Percentiles rank a stretch among this genome's conserved stretches.
phyloP scores from a whole-genome alignment of 2,329 filamentous ascomycete genomes.

The Trichoderma breve region DNA sequence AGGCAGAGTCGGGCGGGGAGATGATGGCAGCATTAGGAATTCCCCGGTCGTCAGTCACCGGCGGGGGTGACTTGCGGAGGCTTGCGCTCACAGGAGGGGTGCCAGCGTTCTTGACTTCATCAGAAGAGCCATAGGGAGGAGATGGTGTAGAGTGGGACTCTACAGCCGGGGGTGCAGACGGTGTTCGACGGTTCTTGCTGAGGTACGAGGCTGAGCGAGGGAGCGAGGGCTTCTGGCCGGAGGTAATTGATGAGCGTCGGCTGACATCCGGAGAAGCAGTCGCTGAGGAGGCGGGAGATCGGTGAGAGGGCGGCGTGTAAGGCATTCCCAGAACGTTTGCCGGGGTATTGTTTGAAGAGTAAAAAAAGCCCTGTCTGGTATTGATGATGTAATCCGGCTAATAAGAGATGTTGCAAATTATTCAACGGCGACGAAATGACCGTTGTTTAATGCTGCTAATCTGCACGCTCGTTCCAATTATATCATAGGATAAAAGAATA shows the following conservation, averaged over 20 bases:
- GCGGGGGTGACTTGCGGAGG: constrained; percentile 80
- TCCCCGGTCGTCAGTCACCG: constrained; percentile 65
- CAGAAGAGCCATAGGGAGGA: constrained; percentile 48
- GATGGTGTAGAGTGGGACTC: constrained; percentile 26
- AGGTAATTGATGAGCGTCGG: constrained; percentile 57
- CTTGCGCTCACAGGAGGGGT: constrained; percentile 49
- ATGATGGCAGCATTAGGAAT: constrained; percentile 85
- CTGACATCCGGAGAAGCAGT: constrained; percentile 56
- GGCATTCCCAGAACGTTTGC: constrained; percentile 60
- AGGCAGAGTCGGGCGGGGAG: constrained; percentile 83
- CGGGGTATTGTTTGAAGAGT: neutral
- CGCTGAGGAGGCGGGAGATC: constrained; percentile 60
- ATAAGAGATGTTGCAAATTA: neutral
- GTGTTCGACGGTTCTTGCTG: constrained; percentile 60
- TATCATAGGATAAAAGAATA: constrained; percentile 11
- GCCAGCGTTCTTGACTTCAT: constrained; percentile 35
- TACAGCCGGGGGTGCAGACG: constrained; percentile 40
- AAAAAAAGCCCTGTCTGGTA: neutral
- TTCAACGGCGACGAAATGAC: neutral
- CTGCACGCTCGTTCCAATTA: neutral
- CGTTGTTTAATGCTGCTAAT: neutral
- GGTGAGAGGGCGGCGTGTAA: constrained; percentile 77
- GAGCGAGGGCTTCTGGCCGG: constrained; percentile 49
- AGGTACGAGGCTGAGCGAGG: constrained; percentile 66
- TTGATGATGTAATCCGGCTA: neutral